These are phyloP conservation scores for Colletotrichum navitas DNA, from an alignment of 2,329 filamentous ascomycete species.

Conservation along the genomic window DNA sequence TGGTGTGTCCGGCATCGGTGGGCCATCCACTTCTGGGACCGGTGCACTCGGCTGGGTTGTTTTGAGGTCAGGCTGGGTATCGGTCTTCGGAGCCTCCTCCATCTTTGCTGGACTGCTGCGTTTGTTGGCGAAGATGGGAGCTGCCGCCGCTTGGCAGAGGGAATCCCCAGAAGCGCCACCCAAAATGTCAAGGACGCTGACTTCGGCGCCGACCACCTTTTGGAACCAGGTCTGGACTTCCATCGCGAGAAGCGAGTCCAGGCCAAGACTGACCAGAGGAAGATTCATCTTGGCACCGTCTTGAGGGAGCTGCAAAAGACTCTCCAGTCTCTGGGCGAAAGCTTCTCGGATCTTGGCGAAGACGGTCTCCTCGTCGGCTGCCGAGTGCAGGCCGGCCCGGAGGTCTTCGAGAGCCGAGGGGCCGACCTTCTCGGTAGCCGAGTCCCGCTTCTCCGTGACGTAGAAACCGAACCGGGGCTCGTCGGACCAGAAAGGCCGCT, in stretches of 20 bases:
- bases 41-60: no score
- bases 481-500: slow-evolving; percentile 16
- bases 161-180: slow-evolving; percentile 9
- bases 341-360: background rate
- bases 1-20: background rate
- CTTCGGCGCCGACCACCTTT: slow-evolving; percentile 11
- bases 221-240: slow-evolving; percentile 18
- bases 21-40: no score
- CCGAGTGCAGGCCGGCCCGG: background rate
- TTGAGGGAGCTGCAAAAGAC: slow-evolving; percentile 11
- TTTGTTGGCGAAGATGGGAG: slow-evolving; percentile 2
- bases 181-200: slow-evolving; percentile 4
- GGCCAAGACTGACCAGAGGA: slow-evolving; percentile 1
- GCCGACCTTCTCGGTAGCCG: background rate
- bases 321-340: slow-evolving; percentile 15
- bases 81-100: background rate
- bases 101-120: background rate
- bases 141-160: slow-evolving; percentile 1
- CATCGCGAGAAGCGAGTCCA: slow-evolving; percentile 15
- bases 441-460: slow-evolving; percentile 3
- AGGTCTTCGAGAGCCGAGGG: background rate
- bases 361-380: slow-evolving; percentile 1
- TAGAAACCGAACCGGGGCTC: slow-evolving; percentile 22
- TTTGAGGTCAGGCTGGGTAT: background rate
- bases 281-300: slow-evolving; percentile 14